Base-by-base conservation (phyloP, 1,284 basidiomycete genomes). In the Ustilago vetiveriae region DNA sequence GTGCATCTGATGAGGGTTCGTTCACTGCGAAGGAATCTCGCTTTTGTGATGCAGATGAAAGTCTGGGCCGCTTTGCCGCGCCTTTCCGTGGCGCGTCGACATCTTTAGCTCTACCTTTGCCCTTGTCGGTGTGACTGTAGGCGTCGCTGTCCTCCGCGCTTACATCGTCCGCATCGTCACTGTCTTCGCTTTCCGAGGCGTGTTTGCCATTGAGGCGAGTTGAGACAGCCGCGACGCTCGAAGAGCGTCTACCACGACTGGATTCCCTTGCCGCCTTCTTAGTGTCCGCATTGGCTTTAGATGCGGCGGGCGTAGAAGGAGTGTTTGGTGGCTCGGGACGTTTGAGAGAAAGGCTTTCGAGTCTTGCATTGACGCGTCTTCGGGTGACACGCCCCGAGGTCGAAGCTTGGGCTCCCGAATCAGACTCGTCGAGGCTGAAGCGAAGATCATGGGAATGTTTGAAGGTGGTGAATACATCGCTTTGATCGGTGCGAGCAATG, bases 401-500 rank as follows among this genome's bases (percentile, higher is more conserved):
- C 6, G 56, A 50, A 2, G 50, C 35, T 13, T 57, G 37, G 3
- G 59, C 45, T 11, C 43, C 52, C 2, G 49, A 38, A 27, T 33
- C 57, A 6, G 60, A 24, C 1, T 54, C 36, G 36, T 66, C 63
- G 21, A 63, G 48, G 33, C 50, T 51, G 47, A 69, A 63, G 41
- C 60, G 48, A 22, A 73, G 69, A 21, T 69, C 72, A 26, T 75
- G 68, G 2, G 63, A 49, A 17, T 62, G 44, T 36, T 73, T 66
- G 49, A 75, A 77, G 14, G 64, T 70, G 39, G 57, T 48, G 40
- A 70, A 77, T 29, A 75, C 70, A 32, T 72, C 73, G 45, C 67
- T 73, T 21, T 63, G 58, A 38, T 73, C 70, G 27, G 59, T 39
- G 24, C 62, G 59, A 1, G 75, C 70, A 3, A 66, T 42, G n/a